phyloP scores from a whole-genome alignment of 2,329 filamentous ascomycete genomes.

The Diplodia sapinea region DNA sequence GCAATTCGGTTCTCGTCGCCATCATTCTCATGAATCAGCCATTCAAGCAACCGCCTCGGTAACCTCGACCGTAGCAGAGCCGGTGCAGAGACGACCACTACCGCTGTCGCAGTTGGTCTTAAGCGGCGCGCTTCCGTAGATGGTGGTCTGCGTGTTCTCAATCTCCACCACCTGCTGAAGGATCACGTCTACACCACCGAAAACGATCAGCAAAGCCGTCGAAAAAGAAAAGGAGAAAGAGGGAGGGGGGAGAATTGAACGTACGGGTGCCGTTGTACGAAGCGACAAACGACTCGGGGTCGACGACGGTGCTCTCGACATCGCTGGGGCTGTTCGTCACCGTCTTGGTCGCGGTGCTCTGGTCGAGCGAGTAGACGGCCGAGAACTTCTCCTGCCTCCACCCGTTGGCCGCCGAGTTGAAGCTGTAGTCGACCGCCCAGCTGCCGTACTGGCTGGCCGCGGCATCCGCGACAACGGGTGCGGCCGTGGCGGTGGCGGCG shows the following conservation, averaged over 20 bases:
- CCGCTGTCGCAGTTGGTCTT: background rate
- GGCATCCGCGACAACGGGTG: constrained; percentile 9
- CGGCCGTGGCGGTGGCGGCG: constrained; percentile 3
- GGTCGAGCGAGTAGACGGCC: constrained; percentile 14
- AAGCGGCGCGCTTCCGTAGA: constrained; percentile 8
- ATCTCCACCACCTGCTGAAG: background rate
- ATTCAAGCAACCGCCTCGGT: constrained; percentile 16
- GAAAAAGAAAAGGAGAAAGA: background rate
- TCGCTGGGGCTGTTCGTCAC: background rate
- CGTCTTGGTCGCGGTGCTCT: constrained; percentile 6
- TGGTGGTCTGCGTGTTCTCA: background rate
- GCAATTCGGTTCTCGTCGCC: background rate
- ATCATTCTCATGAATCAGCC: background rate
- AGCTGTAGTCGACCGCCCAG: constrained; percentile 14
- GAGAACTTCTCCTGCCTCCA: constrained; percentile 9
- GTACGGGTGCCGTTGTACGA: background rate
- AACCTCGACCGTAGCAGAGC: constrained; percentile 17
- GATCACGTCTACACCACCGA: background rate
- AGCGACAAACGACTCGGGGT: constrained; percentile 7
- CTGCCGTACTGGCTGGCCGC: constrained; percentile 19
- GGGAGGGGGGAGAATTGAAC: background rate
- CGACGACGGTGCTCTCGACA: background rate
- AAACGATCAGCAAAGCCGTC: background rate
- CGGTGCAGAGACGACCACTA: constrained; percentile 5
- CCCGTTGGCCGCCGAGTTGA: constrained; percentile 14